Evolutionary conservation across 2,329 filamentous ascomycete species (phyloP).

Genomic region (Colletotrichum sp.): DNA sequence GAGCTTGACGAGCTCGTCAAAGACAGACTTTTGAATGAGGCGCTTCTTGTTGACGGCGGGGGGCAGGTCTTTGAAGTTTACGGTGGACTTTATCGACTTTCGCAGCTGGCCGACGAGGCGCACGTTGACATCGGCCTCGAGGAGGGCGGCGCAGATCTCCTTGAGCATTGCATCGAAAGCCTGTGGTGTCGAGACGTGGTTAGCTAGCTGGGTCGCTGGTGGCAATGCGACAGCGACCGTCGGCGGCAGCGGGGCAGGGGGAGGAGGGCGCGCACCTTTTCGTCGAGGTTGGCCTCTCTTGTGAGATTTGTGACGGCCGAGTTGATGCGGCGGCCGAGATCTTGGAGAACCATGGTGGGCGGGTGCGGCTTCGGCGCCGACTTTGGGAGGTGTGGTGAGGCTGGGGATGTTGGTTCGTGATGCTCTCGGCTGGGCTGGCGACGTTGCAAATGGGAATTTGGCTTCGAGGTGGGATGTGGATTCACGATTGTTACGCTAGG

Average conservation of each 20-base stretch:
- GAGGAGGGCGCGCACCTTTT: constrained; percentile 69
- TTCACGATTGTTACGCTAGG: neutral
- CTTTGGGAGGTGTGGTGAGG: neutral
- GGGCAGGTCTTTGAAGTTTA: constrained; percentile 94
- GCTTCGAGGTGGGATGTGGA: constrained; percentile 17
- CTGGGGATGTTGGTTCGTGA: neutral
- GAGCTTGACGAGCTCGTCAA: constrained; percentile 93
- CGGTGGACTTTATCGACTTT: constrained; percentile 87
- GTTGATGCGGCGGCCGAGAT: constrained; percentile 98
- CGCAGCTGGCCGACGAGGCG: constrained; percentile 89
- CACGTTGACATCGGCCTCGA: constrained; percentile 97
- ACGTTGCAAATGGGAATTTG: constrained; percentile 22
- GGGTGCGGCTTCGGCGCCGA: constrained; percentile 24
- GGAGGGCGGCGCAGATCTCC: constrained; percentile 93
- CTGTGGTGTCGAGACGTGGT: constrained; percentile 44
- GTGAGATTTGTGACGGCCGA: constrained; percentile 93
- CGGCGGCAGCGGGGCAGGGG: neutral
- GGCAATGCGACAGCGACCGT: neutral
- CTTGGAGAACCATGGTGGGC: constrained; percentile 89
- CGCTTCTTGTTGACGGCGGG: constrained; percentile 97
- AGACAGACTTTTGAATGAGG: constrained; percentile 96
- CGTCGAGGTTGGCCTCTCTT: constrained; percentile 89
- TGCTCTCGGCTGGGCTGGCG: constrained; percentile 5
- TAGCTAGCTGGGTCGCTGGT: neutral
- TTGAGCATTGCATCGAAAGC: constrained; percentile 98